Percentiles rank a stretch among this genome's conserved stretches.
Conservation (phyloP, 2,329 filamentous ascomycete species). For the Colletotrichum zoysiae region DNA sequence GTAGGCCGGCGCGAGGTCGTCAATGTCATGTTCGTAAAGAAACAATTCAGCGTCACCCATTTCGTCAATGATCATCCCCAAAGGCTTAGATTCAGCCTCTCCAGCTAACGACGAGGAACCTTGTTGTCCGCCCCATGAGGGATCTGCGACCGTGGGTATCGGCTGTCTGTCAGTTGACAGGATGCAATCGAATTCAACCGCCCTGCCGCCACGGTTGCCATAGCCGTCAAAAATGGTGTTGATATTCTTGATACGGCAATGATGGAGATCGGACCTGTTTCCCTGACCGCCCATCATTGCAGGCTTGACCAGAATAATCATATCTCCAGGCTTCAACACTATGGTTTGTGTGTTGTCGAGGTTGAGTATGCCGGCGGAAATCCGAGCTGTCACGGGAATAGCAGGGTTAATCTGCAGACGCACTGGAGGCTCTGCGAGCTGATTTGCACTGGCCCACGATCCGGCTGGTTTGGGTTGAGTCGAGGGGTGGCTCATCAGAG, state of each 20-base stretch:
- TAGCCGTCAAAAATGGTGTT: slow-evolving; percentile 47
- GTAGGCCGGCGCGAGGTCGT: slow-evolving; percentile 58
- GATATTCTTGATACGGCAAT: slow-evolving; percentile 31
- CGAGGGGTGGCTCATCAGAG: slow-evolving; percentile 20
- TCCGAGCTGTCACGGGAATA: slow-evolving; percentile 17
- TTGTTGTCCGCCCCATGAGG: background rate
- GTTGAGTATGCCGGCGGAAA: slow-evolving; percentile 44
- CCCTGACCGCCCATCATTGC: background rate
- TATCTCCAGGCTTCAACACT: slow-evolving; percentile 28
- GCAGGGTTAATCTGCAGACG: slow-evolving; percentile 10
- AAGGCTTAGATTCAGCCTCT: background rate
- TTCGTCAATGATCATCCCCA: slow-evolving; percentile 7
- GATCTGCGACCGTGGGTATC: background rate
- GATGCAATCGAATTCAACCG: slow-evolving; percentile 27
- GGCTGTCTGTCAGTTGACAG: background rate
- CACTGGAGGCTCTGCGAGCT: background rate
- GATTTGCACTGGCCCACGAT: background rate
- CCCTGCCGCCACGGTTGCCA: slow-evolving; percentile 46
- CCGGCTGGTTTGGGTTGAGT: background rate
- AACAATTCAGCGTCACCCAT: slow-evolving; percentile 44
- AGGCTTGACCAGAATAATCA: slow-evolving; percentile 30
- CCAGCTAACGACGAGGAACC: background rate
- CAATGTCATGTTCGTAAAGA: slow-evolving; percentile 69
- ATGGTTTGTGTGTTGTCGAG: slow-evolving; percentile 44
- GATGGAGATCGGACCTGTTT: slow-evolving; percentile 18